Base-by-base conservation (phyloP, 2,329 filamentous ascomycete species). In the Fusarium sp. region DNA sequence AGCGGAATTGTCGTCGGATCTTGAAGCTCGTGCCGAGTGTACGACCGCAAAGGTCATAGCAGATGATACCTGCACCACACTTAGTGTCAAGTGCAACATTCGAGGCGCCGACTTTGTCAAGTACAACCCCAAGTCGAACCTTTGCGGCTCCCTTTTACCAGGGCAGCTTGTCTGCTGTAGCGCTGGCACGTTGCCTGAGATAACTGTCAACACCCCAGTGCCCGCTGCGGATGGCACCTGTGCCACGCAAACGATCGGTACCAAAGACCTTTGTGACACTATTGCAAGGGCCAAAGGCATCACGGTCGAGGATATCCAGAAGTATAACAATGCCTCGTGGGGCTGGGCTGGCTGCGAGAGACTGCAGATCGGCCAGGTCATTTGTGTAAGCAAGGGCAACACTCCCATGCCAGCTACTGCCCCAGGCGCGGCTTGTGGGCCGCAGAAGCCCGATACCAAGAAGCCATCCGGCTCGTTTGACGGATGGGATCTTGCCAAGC, bases 121-220 rank as follows among this genome's bases (percentile, higher is more conserved):
- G 22, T 78, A 75, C 63, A 82, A 82, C 3, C 22, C n/a, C 2
- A 49, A 46, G 15, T 1, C 14, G 2, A 69, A 70, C 25, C 40
- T 77, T 1, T 80, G 75, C 40, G 51, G 50, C 7, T 72, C 67
- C 1, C 67, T 82, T 11, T 48, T 40, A 17, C 48, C 68, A 0
- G 71, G 71, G 3, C 73, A 82, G 55, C 59, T 72, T 17, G 75
- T 82, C 7, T 83, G 79, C 70, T 83, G 81, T 59, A 76, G 73
- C 4, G 43, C 66, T 3, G 78, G 74, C 1, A 55, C 41, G 2
- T 30, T 71, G 1, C 66, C 67, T 4, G 62, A 70, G 2, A 27
- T 71, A 1, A 64, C 67, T 4, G 62, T 70, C 50, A 19, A 65
- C 15, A 44, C 22, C 11, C 63, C 67, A 7, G 47, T 56, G 6